phyloP scores from a whole-genome alignment of 2,329 filamentous ascomycete species.

The Penicillium sp. region DNA sequence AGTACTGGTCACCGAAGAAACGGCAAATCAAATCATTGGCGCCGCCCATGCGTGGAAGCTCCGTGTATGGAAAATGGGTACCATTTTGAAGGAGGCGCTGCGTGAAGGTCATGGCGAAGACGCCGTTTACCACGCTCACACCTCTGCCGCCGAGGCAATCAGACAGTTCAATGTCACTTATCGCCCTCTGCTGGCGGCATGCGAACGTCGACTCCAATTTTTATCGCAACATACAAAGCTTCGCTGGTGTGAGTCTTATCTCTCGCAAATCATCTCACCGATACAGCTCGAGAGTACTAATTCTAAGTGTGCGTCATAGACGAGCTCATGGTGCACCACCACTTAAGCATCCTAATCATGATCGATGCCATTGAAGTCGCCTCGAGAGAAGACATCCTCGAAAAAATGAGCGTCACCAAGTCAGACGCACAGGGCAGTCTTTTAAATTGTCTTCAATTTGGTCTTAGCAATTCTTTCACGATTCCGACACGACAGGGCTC shows the following conservation, averaged over 20 bases:
- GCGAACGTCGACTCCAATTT: constrained; percentile 33
- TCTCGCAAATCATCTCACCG: too few relatives aligned
- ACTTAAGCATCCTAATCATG: constrained; percentile 31
- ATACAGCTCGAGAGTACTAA: background rate
- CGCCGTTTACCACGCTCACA: constrained; percentile 28
- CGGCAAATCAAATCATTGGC: constrained; percentile 32
- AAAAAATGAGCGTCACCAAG: constrained; percentile 21
- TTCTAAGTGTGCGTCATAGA: constrained; percentile 11
- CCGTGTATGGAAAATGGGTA: constrained; percentile 32
- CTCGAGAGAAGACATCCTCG: constrained; percentile 27
- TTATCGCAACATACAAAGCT: constrained; percentile 31
- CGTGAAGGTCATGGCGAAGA: constrained; percentile 34
- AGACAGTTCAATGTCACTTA: constrained; percentile 32
- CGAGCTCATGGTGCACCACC: constrained; percentile 32
- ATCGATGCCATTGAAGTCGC: constrained; percentile 31
- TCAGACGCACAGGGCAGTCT: constrained; percentile 28
- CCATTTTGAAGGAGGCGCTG: constrained; percentile 35
- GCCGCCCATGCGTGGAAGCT: constrained; percentile 30
- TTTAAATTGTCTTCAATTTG: constrained; percentile 31
- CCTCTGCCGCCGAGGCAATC: constrained; percentile 27
- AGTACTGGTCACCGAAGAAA: constrained; percentile 29
- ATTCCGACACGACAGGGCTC: constrained; percentile 13
- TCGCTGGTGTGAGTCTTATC: constrained; percentile 32
- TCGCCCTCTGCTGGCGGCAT: constrained; percentile 26
- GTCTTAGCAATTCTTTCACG: constrained; percentile 28